Evolutionary conservation across 345 rosid genomes (phyloP).

Genomic region (Corchorus capsularis): DNA sequence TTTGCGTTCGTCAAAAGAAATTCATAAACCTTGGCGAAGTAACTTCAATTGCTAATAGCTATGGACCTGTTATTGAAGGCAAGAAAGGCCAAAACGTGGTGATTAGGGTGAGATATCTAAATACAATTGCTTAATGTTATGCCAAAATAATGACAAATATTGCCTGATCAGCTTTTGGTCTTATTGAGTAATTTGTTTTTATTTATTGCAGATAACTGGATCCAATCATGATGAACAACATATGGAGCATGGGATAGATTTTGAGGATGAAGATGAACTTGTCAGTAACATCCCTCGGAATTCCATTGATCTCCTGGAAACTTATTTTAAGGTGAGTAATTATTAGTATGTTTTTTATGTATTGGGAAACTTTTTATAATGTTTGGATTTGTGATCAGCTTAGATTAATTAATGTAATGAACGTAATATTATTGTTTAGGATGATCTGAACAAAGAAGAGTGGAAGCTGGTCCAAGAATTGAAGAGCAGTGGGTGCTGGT

Average conservation of each 20-base stretch:
- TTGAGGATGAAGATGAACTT: constrained; percentile 81
- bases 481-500: constrained; percentile 36
- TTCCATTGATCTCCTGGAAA: constrained; percentile 82
- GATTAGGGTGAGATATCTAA: constrained; percentile 61
- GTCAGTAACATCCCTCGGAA: constrained; percentile 85
- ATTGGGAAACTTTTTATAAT: too few relatives aligned
- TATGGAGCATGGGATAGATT: constrained; percentile 90
- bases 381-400: not conserved
- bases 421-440: constrained; percentile 41
- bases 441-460: constrained; percentile 65
- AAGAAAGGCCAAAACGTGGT: constrained; percentile 85
- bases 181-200: not conserved
- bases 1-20: constrained; percentile 80
- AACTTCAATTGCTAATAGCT: constrained; percentile 79
- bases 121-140: too few relatives aligned
- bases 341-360: too few relatives aligned
- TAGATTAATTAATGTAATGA: not conserved
- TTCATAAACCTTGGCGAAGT: constrained; percentile 87
- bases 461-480: constrained; percentile 81
- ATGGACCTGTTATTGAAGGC: constrained; percentile 72
- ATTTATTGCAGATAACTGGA: constrained; percentile 58
- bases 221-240: constrained; percentile 80
- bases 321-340: constrained; percentile 70
- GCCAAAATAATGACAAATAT: too few relatives aligned
- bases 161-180: too few relatives aligned